Evolutionary conservation across 768 basidiomycete genomes (phyloP).

Genomic region (Amyloporia xantha): DNA sequence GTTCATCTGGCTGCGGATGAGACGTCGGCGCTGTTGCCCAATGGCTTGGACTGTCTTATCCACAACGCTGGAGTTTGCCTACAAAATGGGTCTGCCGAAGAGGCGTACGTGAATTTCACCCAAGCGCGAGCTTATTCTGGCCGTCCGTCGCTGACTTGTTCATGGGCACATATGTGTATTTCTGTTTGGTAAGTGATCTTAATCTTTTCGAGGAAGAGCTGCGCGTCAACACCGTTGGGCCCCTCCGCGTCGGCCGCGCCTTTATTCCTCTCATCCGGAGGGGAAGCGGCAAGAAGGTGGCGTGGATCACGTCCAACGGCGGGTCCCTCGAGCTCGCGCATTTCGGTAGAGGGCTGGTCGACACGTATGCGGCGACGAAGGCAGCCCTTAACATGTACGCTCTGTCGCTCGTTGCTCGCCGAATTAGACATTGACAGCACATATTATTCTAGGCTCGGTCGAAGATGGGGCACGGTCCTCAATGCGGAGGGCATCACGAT

Average conservation of each 20-base stretch:
- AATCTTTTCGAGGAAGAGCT: conserved; percentile 1
- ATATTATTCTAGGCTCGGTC: conserved; percentile 1
- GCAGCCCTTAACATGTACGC: conserved; percentile 13
- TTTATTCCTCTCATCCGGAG: conserved; percentile 6
- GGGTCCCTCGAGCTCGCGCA: conserved; percentile 1
- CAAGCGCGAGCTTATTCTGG: neutral
- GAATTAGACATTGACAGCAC: neutral
- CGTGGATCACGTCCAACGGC: conserved; percentile 6
- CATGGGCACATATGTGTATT: too few relatives aligned
- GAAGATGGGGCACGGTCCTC: neutral
- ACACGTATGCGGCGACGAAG: conserved; percentile 12
- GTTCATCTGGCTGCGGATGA: neutral
- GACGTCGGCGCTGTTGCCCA: neutral
- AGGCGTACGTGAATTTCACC: neutral
- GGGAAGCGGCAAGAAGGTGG: conserved; percentile 6
- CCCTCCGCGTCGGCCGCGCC: conserved; percentile 3
- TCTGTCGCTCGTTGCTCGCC: neutral
- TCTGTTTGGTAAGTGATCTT: neutral
- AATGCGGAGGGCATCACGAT: neutral
- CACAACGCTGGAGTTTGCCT: neutral
- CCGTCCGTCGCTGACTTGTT: neutral
- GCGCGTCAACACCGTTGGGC: conserved; percentile 6
- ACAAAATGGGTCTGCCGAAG: neutral
- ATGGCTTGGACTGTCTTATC: conserved; percentile 1
- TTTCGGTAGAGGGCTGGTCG: neutral